These are phyloP conservation scores for Acer negundo DNA, from an alignment of 345 rosid genomes.

Conservation along the genomic window DNA sequence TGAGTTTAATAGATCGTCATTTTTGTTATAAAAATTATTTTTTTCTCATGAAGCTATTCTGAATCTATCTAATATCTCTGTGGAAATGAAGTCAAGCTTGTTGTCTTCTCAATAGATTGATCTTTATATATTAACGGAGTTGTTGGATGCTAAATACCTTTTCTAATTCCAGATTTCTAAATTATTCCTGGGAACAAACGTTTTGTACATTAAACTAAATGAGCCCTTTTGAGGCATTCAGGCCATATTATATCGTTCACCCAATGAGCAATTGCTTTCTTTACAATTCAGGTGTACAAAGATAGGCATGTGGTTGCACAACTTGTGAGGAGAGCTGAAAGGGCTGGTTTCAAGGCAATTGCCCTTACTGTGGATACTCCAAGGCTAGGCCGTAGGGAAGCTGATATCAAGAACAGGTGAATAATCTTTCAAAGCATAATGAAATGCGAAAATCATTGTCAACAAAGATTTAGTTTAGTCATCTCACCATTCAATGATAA, in stretches of 20 bases:
- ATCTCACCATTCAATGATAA: neutral
- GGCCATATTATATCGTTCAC: neutral
- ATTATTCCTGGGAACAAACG: neutral
- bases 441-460: neutral
- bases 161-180: neutral
- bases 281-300: slow-evolving; percentile 59
- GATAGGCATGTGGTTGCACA: slow-evolving; percentile 84
- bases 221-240: neutral
- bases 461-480: neutral
- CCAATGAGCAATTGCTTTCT: neutral
- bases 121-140: neutral
- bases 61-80: neutral
- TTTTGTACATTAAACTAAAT: neutral
- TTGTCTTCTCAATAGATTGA: neutral
- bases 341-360: slow-evolving; percentile 93
- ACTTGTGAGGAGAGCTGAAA: slow-evolving; percentile 87
- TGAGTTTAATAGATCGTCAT: slow-evolving; percentile 36
- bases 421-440: neutral
- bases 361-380: slow-evolving; percentile 98
- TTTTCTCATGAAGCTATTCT: neutral
- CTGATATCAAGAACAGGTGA: slow-evolving; percentile 95
- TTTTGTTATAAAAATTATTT: neutral
- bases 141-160: neutral
- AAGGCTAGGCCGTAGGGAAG: slow-evolving; percentile 90
- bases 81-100: neutral